phyloP scores from a whole-genome alignment of 352 stramenopile genomes.

The Pythium rhizo-oryzae region DNA sequence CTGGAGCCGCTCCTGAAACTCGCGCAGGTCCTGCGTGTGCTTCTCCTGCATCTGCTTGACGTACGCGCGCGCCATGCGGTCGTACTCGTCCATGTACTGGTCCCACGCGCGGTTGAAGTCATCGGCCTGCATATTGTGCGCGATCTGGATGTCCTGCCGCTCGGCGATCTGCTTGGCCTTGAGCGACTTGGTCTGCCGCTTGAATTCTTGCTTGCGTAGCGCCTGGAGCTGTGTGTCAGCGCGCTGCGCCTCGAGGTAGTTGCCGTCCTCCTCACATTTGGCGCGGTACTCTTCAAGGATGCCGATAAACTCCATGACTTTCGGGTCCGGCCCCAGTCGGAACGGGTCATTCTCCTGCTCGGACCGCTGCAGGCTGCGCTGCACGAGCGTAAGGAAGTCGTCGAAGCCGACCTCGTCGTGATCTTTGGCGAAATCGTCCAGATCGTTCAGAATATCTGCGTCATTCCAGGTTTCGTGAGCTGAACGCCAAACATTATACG shows the following conservation, averaged over 20 bases:
- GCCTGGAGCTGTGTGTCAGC: slow-evolving; percentile 88
- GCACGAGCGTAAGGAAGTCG: slow-evolving; percentile 68
- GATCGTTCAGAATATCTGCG: slow-evolving; percentile 67
- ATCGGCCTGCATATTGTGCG: slow-evolving; percentile 95
- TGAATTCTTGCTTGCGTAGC: slow-evolving; percentile 91
- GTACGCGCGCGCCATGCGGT: slow-evolving; percentile 94
- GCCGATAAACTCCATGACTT: slow-evolving; percentile 93
- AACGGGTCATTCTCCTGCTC: slow-evolving; percentile 52
- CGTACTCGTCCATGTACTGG: slow-evolving; percentile 95
- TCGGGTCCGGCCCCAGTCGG: slow-evolving; percentile 78
- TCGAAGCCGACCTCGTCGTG: slow-evolving; percentile 59
- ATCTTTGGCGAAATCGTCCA: slow-evolving; percentile 61
- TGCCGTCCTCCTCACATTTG: slow-evolving; percentile 94
- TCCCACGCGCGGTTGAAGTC: slow-evolving; percentile 96
- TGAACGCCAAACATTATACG: background rate
- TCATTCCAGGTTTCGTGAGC: background rate
- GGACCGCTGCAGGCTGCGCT: slow-evolving; percentile 43
- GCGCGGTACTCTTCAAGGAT: slow-evolving; percentile 94
- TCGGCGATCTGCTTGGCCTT: slow-evolving; percentile 91
- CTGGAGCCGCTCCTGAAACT: slow-evolving; percentile 90
- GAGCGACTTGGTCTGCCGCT: slow-evolving; percentile 91
- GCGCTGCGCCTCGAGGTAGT: slow-evolving; percentile 93
- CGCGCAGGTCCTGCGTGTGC: slow-evolving; percentile 79
- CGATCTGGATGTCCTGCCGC: slow-evolving; percentile 94
- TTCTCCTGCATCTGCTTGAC: slow-evolving; percentile 95